Evolutionary conservation across 352 stramenopile species (phyloP).

Genomic region (Phytopythium vexans): DNA sequence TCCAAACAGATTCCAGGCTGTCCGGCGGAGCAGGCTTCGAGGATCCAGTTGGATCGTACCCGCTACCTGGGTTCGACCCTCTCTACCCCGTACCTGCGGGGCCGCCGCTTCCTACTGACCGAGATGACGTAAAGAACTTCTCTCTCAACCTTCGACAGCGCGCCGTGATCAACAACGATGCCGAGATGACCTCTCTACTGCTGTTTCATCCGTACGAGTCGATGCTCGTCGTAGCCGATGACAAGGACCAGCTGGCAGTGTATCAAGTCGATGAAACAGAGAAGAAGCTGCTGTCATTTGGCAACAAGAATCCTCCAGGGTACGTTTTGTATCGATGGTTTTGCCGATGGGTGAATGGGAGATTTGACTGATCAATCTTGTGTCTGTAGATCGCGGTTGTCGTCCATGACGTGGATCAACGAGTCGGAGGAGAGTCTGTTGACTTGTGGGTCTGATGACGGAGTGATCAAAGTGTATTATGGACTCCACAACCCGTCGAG

Average conservation of each 20-base stretch:
- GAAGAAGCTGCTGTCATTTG: conserved; percentile 77
- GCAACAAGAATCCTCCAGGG: conserved; percentile 81
- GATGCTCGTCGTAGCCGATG: conserved; percentile 94
- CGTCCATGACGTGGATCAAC: conserved; percentile 97
- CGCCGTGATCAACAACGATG: conserved; percentile 90
- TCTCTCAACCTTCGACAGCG: conserved; percentile 89
- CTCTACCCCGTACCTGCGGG: conserved; percentile 1
- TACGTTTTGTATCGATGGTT: conserved; percentile 25
- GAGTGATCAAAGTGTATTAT: conserved; percentile 95
- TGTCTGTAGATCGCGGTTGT: conserved; percentile 82
- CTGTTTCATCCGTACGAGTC: conserved; percentile 96
- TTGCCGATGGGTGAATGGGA: neutral
- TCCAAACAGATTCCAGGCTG: neutral
- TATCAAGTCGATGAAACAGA: conserved; percentile 94
- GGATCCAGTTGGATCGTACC: conserved; percentile 1
- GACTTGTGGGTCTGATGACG: conserved; percentile 95
- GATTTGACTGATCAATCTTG: conserved; percentile 7
- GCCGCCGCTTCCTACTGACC: conserved; percentile 21
- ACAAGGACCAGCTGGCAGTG: conserved; percentile 91
- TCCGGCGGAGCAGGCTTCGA: conserved; percentile 1
- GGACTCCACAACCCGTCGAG: conserved; percentile 53
- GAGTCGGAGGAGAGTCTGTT: conserved; percentile 91
- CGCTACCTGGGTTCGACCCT: conserved; percentile 1
- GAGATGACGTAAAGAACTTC: conserved; percentile 73
- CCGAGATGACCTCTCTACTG: conserved; percentile 94